Base-by-base conservation (phyloP, 2,329 filamentous ascomycete species). In the Scytalidium lignicola region DNA sequence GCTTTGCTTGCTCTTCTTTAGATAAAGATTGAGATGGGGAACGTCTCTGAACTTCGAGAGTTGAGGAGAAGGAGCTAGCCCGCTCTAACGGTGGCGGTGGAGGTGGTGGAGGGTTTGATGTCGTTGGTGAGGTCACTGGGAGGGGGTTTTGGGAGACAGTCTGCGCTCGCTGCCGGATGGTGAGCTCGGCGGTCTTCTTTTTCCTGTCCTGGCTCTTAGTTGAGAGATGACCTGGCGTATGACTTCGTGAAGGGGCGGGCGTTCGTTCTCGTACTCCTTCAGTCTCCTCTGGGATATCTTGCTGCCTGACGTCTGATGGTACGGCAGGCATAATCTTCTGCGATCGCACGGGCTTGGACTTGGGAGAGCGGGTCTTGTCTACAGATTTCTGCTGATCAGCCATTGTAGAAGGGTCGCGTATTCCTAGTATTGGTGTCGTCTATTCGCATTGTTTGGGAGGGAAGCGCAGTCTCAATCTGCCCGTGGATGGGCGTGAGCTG, bases 161-260 rank as follows among this genome's bases (percentile, higher is more conserved):
- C 51, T 64, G 65, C 51, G 65, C 64, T 9, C 65, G 61, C 43
- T 62, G 60, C 22, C 62, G 61, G 39, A 62, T 51, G 17, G 60
- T 55, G 44, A 64, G 45, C 9, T 63, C 58, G 10, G 57, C 58
- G 15, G 57, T 55, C 48, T 61, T 62, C 51, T 59, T 65, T 51
- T 57, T 46, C 43, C 58, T 56, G 42, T 64, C 62, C 40, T 64
- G 74, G 66, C 76, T 80, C 67, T 78, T 82, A 55, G 76, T 74
- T 12, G 81, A 68, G 39, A 83, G 71, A 58, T 83, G 79, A 50
- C 80, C 79, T 1, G 80, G 80, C 1, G 80, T 84, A 62, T 84
- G 80, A 60, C 75, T 82, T 56, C 80, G 74, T 41, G 78, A 62
- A 43, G 73, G 66, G 53, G 65, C 47, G 4, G 32, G 32, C 63